Percentiles rank a stretch among this genome's conserved stretches.
Evolutionary conservation across 2,329 filamentous ascomycete species (phyloP).

Genomic region (Drechslerella stenobrocha): DNA sequence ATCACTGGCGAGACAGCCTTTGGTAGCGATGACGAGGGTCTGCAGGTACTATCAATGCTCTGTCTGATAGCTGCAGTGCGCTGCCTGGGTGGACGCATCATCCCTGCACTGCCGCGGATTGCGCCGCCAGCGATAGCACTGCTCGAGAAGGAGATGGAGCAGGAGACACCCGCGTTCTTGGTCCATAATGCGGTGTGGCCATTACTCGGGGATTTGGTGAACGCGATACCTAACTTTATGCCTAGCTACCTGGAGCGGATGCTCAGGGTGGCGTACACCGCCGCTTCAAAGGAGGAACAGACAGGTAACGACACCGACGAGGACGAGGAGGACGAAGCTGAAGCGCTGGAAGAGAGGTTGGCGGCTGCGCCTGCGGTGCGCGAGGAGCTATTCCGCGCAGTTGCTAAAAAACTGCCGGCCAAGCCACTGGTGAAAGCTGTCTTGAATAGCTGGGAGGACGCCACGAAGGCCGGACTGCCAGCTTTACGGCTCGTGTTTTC

Average conservation of each 20-base stretch:
- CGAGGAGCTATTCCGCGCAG: slow-evolving; percentile 51
- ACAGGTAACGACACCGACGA: slow-evolving; percentile 60
- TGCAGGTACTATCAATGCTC: slow-evolving; percentile 81
- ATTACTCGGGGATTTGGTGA: slow-evolving; percentile 75
- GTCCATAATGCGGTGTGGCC: slow-evolving; percentile 81
- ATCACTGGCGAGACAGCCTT: slow-evolving; percentile 77
- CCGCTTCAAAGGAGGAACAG: slow-evolving; percentile 61
- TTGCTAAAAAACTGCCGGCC: slow-evolving; percentile 76
- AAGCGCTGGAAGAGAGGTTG: slow-evolving; percentile 29
- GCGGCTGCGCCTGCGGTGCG: slow-evolving; percentile 37
- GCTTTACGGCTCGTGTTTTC: slow-evolving; percentile 66
- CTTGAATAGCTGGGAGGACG: slow-evolving; percentile 48
- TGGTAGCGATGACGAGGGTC: slow-evolving; percentile 70
- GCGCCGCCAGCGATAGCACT: slow-evolving; percentile 73
- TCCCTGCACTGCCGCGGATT: slow-evolving; percentile 76
- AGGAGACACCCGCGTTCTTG: slow-evolving; percentile 55
- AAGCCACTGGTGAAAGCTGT: slow-evolving; percentile 54
- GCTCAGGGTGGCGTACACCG: slow-evolving; percentile 71
- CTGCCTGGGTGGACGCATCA: slow-evolving; percentile 80
- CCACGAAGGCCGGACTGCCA: slow-evolving; percentile 39
- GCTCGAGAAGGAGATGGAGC: slow-evolving; percentile 66
- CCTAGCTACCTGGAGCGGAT: slow-evolving; percentile 75
- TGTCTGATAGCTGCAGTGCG: slow-evolving; percentile 88
- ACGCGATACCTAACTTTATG: slow-evolving; percentile 87
- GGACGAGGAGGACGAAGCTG: slow-evolving; percentile 55